Base-by-base conservation (phyloP, 495 filamentous ascomycete genomes). In the Podospora conica region DNA sequence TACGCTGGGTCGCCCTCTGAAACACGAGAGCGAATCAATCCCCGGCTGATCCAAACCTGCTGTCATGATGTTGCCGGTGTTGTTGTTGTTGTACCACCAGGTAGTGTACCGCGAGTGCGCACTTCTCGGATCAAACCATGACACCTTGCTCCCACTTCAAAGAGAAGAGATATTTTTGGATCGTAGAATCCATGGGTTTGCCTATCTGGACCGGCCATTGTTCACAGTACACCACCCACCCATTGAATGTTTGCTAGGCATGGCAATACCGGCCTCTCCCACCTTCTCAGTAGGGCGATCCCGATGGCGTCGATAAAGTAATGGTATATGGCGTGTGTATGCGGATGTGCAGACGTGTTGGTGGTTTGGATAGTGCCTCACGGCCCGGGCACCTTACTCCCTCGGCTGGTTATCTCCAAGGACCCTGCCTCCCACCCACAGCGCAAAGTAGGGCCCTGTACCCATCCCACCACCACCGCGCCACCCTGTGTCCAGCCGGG, bases 1-100 rank as follows among this genome's bases (percentile, higher is more conserved):
- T 48, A 48, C 40, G 15, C 40, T 48, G 40, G 40, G 40, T 48
- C 40, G 40, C 15, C 55, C 18, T 58, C 18, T 33, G 55, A 64
- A 64, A 56, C 63, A 58, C 28, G 55, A 58, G 33, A 22, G 40
- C 53, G 55, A 64, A 64, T 64, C 63, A 64, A 25, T 20, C 21
- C 28, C 10, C 63, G 22, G 27, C n/a, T 58, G 15, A 31, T 31
- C 21, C 54, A n/a, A 29, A 25, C 48, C 9, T 53, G 61, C 61
- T 20, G 59, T 61, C 9, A 23, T 61, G 59, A 53, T 61, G 23
- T 48, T 61, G 21, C 29, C 29, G 31, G 58, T 40, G 21, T 53
- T 53, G 58, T 40, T 23, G n/a, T 20, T 55, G 40, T 54, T 63
- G 53, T 48, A 48, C 18, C 40, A 2, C 6, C 40, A 48, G 40